Percentiles rank a stretch among this genome's conserved stretches.
phyloP scores from a whole-genome alignment of 2,329 filamentous ascomycete species.

The Diaporthe vexans region DNA sequence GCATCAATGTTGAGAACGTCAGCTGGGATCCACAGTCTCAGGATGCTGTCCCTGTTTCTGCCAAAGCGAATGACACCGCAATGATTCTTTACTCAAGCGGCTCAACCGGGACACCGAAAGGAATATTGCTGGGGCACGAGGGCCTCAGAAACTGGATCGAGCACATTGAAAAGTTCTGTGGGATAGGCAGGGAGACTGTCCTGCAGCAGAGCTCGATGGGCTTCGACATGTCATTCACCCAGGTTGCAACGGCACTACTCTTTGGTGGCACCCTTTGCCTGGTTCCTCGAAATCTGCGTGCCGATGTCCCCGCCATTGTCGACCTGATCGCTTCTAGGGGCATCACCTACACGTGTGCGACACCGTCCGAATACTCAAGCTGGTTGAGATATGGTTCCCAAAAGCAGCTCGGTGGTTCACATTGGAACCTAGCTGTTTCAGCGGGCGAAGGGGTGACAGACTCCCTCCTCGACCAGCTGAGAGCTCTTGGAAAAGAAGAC shows the following conservation, averaged over 20 bases:
- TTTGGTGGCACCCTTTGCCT: constrained; percentile 50
- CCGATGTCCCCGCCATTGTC: constrained; percentile 51
- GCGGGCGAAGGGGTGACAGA: constrained; percentile 43
- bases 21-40: too few species aligned
- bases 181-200: constrained; percentile 47
- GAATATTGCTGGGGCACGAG: constrained; percentile 52
- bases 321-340: constrained; percentile 48
- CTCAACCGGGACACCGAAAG: constrained; percentile 52
- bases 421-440: constrained; percentile 35
- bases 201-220: constrained; percentile 53
- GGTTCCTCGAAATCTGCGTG: constrained; percentile 45
- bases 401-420: not conserved
- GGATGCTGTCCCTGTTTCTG: too few species aligned
- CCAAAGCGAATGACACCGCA: too few species aligned
- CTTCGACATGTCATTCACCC: constrained; percentile 56
- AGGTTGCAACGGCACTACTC: constrained; percentile 48
- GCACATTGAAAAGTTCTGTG: not conserved
- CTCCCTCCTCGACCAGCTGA: constrained; percentile 23
- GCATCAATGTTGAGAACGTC: constrained; percentile 31
- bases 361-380: constrained; percentile 54
- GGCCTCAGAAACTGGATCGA: constrained; percentile 39
- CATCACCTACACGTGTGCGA: constrained; percentile 53
- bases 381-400: constrained; percentile 44
- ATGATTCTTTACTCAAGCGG: too few species aligned
- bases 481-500: not conserved